phyloP scores from a whole-genome alignment of 2,329 filamentous ascomycete species.

The Thelonectria olida region DNA sequence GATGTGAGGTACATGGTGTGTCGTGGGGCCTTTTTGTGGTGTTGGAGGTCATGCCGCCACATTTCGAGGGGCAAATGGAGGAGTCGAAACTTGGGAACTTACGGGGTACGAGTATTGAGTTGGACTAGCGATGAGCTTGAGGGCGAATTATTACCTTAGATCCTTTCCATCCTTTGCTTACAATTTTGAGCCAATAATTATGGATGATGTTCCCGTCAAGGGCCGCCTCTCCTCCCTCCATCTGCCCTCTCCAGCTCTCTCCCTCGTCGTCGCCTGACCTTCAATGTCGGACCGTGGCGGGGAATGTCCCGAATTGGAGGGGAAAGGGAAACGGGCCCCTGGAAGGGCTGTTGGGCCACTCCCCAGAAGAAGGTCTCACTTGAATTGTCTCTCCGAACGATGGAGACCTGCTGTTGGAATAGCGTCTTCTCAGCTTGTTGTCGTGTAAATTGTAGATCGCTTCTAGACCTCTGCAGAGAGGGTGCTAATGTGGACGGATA shows the following conservation, averaged over 20 bases:
- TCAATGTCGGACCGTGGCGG: slow-evolving; percentile 13
- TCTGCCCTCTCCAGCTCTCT: background rate
- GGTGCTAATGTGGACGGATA: background rate
- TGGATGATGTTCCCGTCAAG: no score
- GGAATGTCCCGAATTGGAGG: slow-evolving; percentile 18
- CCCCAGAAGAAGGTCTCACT: slow-evolving; percentile 6
- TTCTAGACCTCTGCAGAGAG: no score
- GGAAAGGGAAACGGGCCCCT: slow-evolving; percentile 9
- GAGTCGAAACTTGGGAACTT: background rate
- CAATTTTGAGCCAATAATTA: no score
- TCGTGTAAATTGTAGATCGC: no score
- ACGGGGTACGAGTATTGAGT: background rate
- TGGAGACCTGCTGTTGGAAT: background rate
- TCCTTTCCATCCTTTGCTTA: background rate
- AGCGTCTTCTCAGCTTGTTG: no score
- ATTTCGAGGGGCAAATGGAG: background rate
- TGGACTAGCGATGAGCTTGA: background rate
- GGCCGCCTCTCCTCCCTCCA: no score
- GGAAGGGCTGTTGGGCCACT: slow-evolving; percentile 4
- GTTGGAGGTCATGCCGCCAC: slow-evolving; percentile 12
- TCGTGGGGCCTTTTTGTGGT: background rate
- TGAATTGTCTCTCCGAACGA: background rate
- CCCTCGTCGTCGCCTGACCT: slow-evolving; percentile 12
- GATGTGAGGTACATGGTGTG: background rate
- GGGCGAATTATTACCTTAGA: background rate